Evolutionary conservation across 805 yeast genomes (phyloP), one percentile per base, ranked within the genome.

Genomic region (Kuraishia ogatae): DNA sequence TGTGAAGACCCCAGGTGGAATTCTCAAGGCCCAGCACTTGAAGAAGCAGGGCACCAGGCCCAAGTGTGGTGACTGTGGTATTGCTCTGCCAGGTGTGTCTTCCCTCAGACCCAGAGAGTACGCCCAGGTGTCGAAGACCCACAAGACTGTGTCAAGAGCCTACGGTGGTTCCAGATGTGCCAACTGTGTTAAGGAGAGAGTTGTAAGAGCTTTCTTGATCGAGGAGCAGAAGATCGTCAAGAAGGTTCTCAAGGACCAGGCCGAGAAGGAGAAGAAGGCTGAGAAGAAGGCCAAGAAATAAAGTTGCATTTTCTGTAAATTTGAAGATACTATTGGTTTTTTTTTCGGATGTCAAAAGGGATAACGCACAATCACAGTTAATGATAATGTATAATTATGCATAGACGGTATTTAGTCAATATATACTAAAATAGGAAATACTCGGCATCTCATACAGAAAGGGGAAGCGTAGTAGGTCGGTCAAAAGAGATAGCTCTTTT

Each of bases 1-100:
- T 80, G 96, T 93, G 72, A 94, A 93, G 89, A 94, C 99, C 81
- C 99, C 99, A 80, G 99, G 99, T 85, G 98, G 98, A 76, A 87
- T 87, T 80, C 87, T 94, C 79, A 86, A 91, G 76, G 97, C 97
- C 75, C 97, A 92, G 80, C 99, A 94, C 83, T 82, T 90, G 74
- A 89, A 89, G 87, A 91, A 91, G 85, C 73, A 73, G 67, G 96
- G 90, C 71, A 75, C 96, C 71, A 84, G 89, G 81, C 87, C 86
- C 74, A 86, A 84, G 76, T 86, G 92, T 82, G 92, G 92, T 83
- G 92, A 86, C 83, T 83, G 89, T 78, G 92, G 92, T 76, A 68
- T 69, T 58, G 77, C 81, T 63, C 76, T 81, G 65, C 76, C 80
- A 62, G 85, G 85, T 80, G 69, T 94, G 73, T 84, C 96, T 66